Conservation (phyloP, 2,329 filamentous ascomycete genomes). For the Paecilomyces fulvus region DNA sequence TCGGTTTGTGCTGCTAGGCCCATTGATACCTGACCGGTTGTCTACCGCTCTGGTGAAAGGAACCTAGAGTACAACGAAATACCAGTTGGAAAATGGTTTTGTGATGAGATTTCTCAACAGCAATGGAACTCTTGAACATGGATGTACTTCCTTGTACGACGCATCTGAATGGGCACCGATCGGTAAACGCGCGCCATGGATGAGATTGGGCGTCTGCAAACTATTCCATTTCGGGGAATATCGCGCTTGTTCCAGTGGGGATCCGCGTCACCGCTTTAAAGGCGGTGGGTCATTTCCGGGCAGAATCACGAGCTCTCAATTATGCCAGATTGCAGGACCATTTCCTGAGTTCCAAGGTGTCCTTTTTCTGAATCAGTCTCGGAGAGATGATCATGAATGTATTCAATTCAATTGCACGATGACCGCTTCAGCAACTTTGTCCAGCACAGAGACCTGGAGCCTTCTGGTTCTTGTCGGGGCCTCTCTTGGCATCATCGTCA, state of each 20-base stretch:
- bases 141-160: constrained; percentile 6
- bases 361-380: neutral
- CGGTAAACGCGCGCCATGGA: neutral
- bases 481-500: constrained; percentile 63
- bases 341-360: neutral
- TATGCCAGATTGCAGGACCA: constrained; percentile 25
- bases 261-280: constrained; percentile 9
- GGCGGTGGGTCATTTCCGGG: constrained; percentile 17
- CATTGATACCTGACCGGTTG: neutral
- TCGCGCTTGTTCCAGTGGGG: neutral
- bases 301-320: constrained; percentile 8
- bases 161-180: constrained; percentile 7
- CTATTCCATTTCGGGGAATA: neutral
- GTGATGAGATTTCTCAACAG: neutral
- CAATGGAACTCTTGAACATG: neutral
- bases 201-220: neutral
- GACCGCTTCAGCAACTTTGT: constrained; percentile 33
- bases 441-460: constrained; percentile 46
- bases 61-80: neutral
- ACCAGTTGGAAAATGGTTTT: neutral
- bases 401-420: constrained; percentile 19
- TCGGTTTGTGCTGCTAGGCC: constrained; percentile 14
- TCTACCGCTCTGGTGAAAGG: neutral
- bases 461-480: constrained; percentile 57
- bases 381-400: constrained; percentile 1